Evolutionary conservation across 2,329 filamentous ascomycete genomes (phyloP).

Genomic region (Fusarium circinatum): DNA sequence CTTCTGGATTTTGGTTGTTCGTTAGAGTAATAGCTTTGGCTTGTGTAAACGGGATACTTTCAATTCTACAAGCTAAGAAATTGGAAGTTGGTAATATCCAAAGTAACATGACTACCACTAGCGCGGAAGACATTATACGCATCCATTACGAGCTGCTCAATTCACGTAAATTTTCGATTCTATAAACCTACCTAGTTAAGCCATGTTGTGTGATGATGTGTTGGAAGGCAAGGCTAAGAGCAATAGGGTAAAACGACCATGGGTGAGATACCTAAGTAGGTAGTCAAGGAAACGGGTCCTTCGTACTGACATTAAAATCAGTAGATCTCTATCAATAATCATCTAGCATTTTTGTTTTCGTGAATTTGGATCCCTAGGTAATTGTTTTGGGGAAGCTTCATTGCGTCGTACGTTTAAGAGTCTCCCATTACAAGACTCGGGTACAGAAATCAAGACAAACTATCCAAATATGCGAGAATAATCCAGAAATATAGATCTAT

Average conservation of each 20-base stretch:
- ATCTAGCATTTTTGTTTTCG: not conserved
- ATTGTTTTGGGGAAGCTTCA: not conserved
- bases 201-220: not conserved
- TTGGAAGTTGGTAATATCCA: not conserved
- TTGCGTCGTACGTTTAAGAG: not conserved
- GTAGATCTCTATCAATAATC: not conserved
- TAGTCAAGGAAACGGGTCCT: not conserved
- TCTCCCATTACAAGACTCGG: not conserved
- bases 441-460: not conserved
- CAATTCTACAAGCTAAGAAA: not conserved
- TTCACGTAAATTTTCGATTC: not conserved
- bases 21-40: not conserved
- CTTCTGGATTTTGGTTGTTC: not conserved
- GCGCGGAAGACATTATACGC: not conserved
- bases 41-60: too few relatives aligned
- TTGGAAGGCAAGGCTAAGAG: not conserved
- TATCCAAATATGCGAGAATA: not conserved
- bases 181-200: not conserved
- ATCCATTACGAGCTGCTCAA: not conserved
- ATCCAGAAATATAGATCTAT: not conserved
- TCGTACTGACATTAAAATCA: not conserved
- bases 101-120: not conserved
- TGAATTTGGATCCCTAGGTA: not conserved
- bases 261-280: not conserved
- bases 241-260: not conserved